Conservation (phyloP, 2,329 filamentous ascomycete species). For the Apiospora phragmitis region DNA sequence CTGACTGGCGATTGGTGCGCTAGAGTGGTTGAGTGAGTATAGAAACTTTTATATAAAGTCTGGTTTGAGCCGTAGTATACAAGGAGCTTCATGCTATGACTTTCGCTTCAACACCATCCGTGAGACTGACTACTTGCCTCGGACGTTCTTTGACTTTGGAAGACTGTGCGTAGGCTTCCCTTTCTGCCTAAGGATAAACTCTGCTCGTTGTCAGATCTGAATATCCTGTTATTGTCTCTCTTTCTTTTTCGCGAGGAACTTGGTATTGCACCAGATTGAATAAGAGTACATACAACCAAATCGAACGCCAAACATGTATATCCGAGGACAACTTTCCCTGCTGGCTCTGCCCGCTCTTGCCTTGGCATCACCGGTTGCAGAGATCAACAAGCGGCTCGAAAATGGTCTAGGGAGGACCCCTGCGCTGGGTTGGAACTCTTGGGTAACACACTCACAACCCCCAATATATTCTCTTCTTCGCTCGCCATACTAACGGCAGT, state of each 20-base stretch:
- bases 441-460: constrained; percentile 7
- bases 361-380: neutral
- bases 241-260: too few species aligned
- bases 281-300: too few species aligned
- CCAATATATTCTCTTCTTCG: neutral
- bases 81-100: neutral
- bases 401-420: constrained; percentile 22
- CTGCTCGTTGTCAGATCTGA: too few species aligned
- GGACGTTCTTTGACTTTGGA: neutral
- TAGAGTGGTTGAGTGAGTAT: neutral
- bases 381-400: constrained; percentile 13
- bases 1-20: neutral
- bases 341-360: neutral
- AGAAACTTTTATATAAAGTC: neutral
- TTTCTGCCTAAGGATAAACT: neutral
- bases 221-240: too few species aligned
- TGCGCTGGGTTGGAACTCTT: constrained; percentile 22
- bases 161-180: neutral
- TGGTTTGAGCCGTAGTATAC: neutral
- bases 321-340: neutral
- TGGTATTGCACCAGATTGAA: neutral
- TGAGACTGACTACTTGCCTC: neutral
- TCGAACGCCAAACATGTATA: neutral
- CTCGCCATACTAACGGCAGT: neutral
- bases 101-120: neutral